Percentiles rank a stretch among this genome's conserved stretches.
These are phyloP conservation scores for Phoma sp. DNA, from an alignment of 2,329 filamentous ascomycete species.

Conservation along the genomic window DNA sequence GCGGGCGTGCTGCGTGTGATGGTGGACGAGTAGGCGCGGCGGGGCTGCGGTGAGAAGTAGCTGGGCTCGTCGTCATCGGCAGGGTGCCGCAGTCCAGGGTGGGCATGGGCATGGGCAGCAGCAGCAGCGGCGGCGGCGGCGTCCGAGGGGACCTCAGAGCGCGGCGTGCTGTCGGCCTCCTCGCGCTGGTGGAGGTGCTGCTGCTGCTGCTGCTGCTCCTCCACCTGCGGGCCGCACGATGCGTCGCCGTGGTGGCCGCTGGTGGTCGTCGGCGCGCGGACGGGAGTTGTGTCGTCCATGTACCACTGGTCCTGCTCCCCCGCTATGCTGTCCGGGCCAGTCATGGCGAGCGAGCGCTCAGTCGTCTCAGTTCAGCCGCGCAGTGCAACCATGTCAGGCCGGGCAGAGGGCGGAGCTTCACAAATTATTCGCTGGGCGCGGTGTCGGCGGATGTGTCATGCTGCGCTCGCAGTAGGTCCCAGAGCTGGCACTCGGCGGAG, in stretches of 20 bases:
- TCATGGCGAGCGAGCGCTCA: constrained; percentile 39
- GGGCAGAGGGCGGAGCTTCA: neutral
- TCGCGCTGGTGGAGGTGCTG: constrained; percentile 18
- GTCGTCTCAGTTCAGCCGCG: constrained; percentile 35
- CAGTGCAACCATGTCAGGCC: constrained; percentile 42
- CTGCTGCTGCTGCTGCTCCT: neutral
- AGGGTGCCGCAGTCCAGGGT: constrained; percentile 25
- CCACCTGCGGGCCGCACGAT: constrained; percentile 14
- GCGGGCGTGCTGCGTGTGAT: constrained; percentile 37
- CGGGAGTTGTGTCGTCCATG: constrained; percentile 23
- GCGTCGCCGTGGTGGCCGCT: constrained; percentile 1
- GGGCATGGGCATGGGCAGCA: constrained; percentile 13
- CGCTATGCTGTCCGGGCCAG: constrained; percentile 35
- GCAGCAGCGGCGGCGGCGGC: constrained; percentile 26
- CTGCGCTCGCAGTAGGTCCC: constrained; percentile 24
- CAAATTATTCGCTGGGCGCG: constrained; percentile 15
- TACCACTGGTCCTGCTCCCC: constrained; percentile 28
- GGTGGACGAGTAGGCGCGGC: constrained; percentile 41
- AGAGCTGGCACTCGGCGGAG: neutral
- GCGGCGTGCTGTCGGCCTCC: constrained; percentile 48
- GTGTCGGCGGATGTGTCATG: constrained; percentile 34
- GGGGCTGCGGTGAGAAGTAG: constrained; percentile 50
- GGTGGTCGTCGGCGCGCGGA: neutral
- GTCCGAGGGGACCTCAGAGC: constrained; percentile 49
- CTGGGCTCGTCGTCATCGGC: constrained; percentile 36